Conservation (phyloP, 2,329 filamentous ascomycete genomes). For the Pseudonectria foliicola region DNA sequence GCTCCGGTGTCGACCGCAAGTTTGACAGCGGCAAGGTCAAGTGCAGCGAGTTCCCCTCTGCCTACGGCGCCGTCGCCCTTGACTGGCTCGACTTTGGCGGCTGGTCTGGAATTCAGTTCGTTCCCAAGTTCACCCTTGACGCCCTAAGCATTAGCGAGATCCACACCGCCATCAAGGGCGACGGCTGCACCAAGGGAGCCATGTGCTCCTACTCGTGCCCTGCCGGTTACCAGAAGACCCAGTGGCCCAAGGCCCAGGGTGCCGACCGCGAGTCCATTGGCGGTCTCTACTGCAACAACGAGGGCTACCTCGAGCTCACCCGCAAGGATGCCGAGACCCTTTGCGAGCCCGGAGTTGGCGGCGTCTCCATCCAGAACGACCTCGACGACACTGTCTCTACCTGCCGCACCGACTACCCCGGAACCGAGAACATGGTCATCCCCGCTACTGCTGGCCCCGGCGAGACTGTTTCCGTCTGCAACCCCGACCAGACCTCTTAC, state of each 20-base stretch:
- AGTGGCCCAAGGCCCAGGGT: conserved; percentile 79
- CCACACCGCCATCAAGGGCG: conserved; percentile 53
- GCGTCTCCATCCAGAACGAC: conserved; percentile 70
- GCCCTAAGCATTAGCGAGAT: conserved; percentile 57
- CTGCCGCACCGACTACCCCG: conserved; percentile 96
- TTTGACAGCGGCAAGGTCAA: conserved; percentile 71
- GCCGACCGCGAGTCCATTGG: conserved; percentile 76
- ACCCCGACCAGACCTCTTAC: conserved; percentile 64
- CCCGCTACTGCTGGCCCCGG: conserved; percentile 61
- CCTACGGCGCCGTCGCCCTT: conserved; percentile 70
- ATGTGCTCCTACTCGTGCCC: conserved; percentile 95
- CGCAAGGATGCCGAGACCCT: conserved; percentile 60
- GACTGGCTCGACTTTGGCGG: conserved; percentile 63
- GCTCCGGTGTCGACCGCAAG: conserved; percentile 51
- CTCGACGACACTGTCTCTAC: conserved; percentile 60
- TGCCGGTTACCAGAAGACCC: conserved; percentile 83
- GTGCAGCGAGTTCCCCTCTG: conserved; percentile 68
- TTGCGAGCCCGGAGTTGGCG: conserved; percentile 65
- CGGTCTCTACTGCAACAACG: conserved; percentile 69
- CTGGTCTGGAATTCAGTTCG: conserved; percentile 72
- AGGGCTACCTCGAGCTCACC: conserved; percentile 71
- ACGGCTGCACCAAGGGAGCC: conserved; percentile 51
- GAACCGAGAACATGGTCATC: conserved; percentile 81
- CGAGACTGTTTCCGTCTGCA: conserved; percentile 57
- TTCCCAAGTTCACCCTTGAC: conserved; percentile 42